phyloP scores from a whole-genome alignment of 257 asterid genomes.

The Solanum virginianum region DNA sequence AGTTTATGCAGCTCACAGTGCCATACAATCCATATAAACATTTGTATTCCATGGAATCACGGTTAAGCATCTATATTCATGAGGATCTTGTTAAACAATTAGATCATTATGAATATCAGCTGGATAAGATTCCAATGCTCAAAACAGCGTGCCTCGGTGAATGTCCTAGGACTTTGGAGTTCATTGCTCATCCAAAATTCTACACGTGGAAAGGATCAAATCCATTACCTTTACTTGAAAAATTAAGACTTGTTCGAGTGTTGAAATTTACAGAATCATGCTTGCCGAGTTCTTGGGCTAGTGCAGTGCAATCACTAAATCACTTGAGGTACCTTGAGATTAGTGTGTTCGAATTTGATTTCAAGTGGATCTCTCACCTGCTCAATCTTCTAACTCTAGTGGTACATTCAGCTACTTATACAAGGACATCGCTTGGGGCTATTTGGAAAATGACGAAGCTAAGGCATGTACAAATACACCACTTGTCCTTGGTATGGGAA shows the following conservation, averaged over 20 bases:
- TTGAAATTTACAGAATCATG: neutral
- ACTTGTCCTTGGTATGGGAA: neutral
- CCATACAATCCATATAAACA: neutral
- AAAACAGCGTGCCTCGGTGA: neutral
- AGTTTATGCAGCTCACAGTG: neutral
- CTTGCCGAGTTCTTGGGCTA: neutral
- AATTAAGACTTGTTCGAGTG: neutral
- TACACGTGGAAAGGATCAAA: neutral
- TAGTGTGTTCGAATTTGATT: neutral
- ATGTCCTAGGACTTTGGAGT: neutral
- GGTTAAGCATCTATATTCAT: neutral
- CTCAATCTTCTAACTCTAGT: neutral
- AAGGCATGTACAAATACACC: fast-evolving
- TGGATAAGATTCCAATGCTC: neutral
- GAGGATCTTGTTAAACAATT: neutral
- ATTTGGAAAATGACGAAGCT: neutral
- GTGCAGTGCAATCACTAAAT: neutral
- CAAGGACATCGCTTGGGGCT: neutral
- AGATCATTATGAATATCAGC: too few species aligned
- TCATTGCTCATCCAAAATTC: neutral
- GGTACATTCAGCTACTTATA: neutral
- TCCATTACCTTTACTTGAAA: neutral
- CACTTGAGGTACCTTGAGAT: neutral
- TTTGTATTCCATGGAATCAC: neutral
- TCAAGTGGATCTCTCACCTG: neutral